These are phyloP conservation scores for Papiliotrema laurentii DNA, from an alignment of 1,284 basidiomycete genomes.

Conservation along the genomic window DNA sequence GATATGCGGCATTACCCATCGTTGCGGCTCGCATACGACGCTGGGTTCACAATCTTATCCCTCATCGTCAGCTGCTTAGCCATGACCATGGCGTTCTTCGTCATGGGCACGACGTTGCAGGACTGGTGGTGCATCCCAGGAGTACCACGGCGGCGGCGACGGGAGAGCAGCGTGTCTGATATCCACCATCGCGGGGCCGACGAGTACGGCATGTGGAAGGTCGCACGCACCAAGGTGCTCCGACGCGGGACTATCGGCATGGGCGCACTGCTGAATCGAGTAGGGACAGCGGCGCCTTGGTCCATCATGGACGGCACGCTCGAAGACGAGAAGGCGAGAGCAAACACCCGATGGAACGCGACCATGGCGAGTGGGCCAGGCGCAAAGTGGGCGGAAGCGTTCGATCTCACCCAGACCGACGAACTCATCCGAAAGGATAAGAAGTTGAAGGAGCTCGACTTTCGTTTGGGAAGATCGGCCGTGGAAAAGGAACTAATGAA, in stretches of 20 bases:
- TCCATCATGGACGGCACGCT: slow-evolving; percentile 25
- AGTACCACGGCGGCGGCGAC: slow-evolving; percentile 4
- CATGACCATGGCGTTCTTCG: slow-evolving; percentile 50
- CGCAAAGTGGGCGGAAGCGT: neutral
- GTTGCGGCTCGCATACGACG: slow-evolving; percentile 45
- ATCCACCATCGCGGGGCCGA: slow-evolving; percentile 15
- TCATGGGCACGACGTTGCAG: slow-evolving; percentile 48
- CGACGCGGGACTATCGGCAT: slow-evolving; percentile 22
- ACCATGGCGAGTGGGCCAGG: neutral
- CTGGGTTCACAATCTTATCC: slow-evolving; percentile 49
- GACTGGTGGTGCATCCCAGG: slow-evolving; percentile 29
- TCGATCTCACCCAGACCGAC: no score
- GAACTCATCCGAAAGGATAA: slow-evolving; percentile 29
- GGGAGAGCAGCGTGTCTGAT: neutral
- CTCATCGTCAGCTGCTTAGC: slow-evolving; percentile 46
- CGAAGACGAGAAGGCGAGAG: slow-evolving; percentile 1
- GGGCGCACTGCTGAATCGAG: slow-evolving; percentile 27
- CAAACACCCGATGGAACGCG: neutral
- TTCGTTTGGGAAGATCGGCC: slow-evolving; percentile 33
- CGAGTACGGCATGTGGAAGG: slow-evolving; percentile 34
- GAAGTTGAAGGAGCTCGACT: slow-evolving; percentile 37
- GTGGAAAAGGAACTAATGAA: slow-evolving; percentile 34
- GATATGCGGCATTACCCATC: slow-evolving; percentile 17
- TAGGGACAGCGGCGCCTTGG: slow-evolving; percentile 33
- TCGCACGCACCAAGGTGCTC: slow-evolving; percentile 15